Evolutionary conservation across 192 early-diverging fungal genomes (phyloP).

Genomic region (Coemansia sp.): DNA sequence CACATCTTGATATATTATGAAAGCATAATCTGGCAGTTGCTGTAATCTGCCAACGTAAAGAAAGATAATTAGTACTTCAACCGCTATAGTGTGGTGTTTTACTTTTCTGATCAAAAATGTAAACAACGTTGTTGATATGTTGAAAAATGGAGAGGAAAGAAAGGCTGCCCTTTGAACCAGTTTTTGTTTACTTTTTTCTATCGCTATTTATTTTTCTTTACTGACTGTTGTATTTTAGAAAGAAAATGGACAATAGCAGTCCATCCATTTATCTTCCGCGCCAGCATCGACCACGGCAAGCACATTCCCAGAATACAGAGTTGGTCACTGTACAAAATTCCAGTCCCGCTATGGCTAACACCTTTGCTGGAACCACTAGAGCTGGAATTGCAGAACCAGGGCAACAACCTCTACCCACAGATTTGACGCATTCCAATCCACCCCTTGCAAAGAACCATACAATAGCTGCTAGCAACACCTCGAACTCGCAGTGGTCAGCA

Average conservation of each 20-base stretch:
- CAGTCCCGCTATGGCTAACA: background rate
- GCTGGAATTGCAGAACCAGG: background rate
- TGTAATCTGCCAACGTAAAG: too few species aligned
- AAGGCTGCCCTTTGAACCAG: background rate
- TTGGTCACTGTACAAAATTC: background rate
- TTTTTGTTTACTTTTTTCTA: constrained; percentile 10
- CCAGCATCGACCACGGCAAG: constrained; percentile 30
- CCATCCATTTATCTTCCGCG: constrained; percentile 47
- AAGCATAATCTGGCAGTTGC: too few species aligned
- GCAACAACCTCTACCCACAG: constrained; percentile 3
- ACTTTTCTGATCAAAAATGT: too few species aligned
- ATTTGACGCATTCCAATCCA: background rate
- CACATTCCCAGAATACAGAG: background rate
- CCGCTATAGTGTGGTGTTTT: too few species aligned
- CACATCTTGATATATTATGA: too few species aligned
- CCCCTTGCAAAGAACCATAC: background rate
- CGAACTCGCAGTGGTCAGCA: background rate
- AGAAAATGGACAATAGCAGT: constrained; percentile 33
- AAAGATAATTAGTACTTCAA: too few species aligned
- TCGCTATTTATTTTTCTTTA: background rate
- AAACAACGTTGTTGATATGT: too few species aligned
- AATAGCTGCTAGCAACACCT: constrained; percentile 4
- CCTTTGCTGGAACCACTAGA: background rate
- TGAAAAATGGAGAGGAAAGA: background rate
- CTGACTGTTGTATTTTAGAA: background rate